phyloP scores from a whole-genome alignment of 1,284 basidiomycete genomes.

The Ceratorhiza oryzae-sativae region DNA sequence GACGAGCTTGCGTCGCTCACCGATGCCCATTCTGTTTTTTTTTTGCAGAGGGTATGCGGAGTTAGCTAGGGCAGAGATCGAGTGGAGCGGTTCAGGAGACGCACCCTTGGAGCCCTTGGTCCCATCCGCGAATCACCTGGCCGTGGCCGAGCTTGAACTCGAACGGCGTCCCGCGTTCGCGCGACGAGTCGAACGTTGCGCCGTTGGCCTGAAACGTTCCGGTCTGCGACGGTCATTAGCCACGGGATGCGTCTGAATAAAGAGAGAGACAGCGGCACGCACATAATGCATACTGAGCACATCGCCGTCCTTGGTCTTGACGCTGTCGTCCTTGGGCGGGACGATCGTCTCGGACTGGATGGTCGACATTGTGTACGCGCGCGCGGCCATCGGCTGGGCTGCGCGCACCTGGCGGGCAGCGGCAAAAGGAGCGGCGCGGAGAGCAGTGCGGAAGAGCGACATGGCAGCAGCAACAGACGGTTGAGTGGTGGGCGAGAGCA shows the following conservation, averaged over 20 bases:
- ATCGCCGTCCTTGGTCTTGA: conserved; percentile 24
- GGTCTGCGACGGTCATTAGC: conserved; percentile 15
- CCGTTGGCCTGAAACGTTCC: conserved; percentile 25
- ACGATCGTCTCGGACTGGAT: conserved; percentile 35
- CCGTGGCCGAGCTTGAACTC: conserved; percentile 36
- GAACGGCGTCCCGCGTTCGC: conserved; percentile 43
- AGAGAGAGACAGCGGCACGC: not conserved
- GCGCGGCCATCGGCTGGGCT: not conserved
- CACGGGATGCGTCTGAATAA: no score
- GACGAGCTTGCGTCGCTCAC: not conserved
- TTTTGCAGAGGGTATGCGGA: not conserved
- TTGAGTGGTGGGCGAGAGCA: not conserved
- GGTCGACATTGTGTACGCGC: conserved; percentile 25
- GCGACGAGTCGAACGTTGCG: conserved; percentile 40
- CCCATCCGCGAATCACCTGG: conserved; percentile 35
- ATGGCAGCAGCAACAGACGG: not conserved
- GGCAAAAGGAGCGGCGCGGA: conserved; percentile 24
- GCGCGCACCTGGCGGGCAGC: not conserved
- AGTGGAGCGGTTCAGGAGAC: conserved; percentile 51
- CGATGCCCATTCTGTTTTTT: conserved; percentile 24
- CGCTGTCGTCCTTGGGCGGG: not conserved
- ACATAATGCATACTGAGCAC: conserved; percentile 35
- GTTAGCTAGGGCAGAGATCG: not conserved
- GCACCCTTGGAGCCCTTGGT: conserved; percentile 52
- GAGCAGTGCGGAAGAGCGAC: conserved; percentile 30